Conservation (phyloP, 2,329 filamentous ascomycete species). For the Cadophora luteo-olivacea region DNA sequence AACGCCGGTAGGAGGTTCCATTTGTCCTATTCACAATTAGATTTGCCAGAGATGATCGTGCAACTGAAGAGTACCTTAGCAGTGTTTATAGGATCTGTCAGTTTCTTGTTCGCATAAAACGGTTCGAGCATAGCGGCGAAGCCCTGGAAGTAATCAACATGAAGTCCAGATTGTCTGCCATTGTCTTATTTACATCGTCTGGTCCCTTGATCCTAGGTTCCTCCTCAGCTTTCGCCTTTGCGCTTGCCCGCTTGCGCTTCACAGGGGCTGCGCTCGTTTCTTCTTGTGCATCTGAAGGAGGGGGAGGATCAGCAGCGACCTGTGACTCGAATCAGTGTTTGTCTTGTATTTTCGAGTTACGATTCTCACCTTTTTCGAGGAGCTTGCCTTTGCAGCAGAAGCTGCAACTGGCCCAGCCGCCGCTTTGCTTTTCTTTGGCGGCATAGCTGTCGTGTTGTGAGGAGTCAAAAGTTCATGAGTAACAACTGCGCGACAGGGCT, state of each 20-base stretch:
- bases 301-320: constrained; percentile 16
- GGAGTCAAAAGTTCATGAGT: neutral
- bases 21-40: constrained; percentile 74
- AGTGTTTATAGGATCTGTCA: constrained; percentile 72
- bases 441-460: constrained; percentile 32
- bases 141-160: constrained; percentile 42
- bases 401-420: constrained; percentile 35
- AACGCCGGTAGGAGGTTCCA: constrained; percentile 98
- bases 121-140: constrained; percentile 72
- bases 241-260: constrained; percentile 38
- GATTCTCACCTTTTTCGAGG: constrained; percentile 31
- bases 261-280: constrained; percentile 28
- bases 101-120: constrained; percentile 69
- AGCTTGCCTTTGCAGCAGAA: constrained; percentile 25
- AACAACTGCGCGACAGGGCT: neutral
- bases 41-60: neutral
- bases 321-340: constrained; percentile 19
- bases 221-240: constrained; percentile 29
- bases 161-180: constrained; percentile 4
- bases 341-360: neutral
- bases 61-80: constrained; percentile 49
- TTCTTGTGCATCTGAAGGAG: constrained; percentile 14
- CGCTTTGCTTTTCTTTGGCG: constrained; percentile 38
- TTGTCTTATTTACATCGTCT: constrained; percentile 39
- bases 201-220: constrained; percentile 29